Base-by-base conservation (phyloP, 192 early-diverging fungal genomes). In the Spizellomyces sp. region DNA sequence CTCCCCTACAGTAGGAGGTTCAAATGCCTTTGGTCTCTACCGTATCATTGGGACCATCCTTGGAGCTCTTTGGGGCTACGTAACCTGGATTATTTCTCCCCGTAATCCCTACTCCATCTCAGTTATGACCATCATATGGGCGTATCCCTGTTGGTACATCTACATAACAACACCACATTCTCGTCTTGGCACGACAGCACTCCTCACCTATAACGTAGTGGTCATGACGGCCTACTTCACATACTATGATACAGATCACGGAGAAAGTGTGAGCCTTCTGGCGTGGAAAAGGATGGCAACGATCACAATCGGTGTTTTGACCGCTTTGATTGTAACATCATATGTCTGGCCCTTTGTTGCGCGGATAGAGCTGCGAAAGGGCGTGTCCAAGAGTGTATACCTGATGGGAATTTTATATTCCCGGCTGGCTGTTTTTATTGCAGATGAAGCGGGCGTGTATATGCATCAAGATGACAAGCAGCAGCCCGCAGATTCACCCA, bases 331-430 rank as follows among this genome's bases (percentile, higher is more conserved):
- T 12, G 83, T 83, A 0, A 93, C 92, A 0, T 78, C 84, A 59
- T 95, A 92, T 74, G 73, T 93, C 12, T 95, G 92, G 92, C 93
- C 93, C 0, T 93, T 89, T 55, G 91, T 93, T 69, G 93, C 93
- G 0, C 86, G 93, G n/a, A 89, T 88, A 8, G 88, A 92, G 42
- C 78, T 95, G 42, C 86, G 93, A 10, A 87, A 90, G 75, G 91
- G 88, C 6, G 64, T 94, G 46, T 67, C 64, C 10, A 8, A 60
- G 12, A 67, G 22, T 45, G 27, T 66, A 60, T 90, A 89, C 67
- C 83, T 91, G 57, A 72, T 95, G 60, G 72, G 91, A 19, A 86
- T 87, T 17, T 81, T 91, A 52, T 86, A 83, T 9, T 83, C 86
- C 75, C 84, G 92, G 0, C 92, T 93, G 73, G 90, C 88, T 52